phyloP scores from a whole-genome alignment of 2,329 filamentous ascomycete species.

The Ascochyta lentis region DNA sequence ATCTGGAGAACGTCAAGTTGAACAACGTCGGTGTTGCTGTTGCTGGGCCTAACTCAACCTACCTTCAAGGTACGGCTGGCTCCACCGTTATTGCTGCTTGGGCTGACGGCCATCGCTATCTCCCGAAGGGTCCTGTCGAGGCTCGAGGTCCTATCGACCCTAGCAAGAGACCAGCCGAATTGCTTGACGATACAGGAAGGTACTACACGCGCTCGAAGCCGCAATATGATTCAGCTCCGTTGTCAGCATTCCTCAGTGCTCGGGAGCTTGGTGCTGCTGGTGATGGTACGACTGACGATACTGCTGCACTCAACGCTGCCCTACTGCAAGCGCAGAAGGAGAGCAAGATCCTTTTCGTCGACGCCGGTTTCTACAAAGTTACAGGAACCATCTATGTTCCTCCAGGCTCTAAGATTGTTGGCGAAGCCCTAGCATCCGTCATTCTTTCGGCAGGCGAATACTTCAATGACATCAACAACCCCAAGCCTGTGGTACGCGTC shows the following conservation, averaged over 20 bases:
- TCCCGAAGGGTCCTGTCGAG: constrained; percentile 49
- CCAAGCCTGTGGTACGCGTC: constrained; percentile 71
- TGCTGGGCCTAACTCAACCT: constrained; percentile 29
- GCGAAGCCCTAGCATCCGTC: constrained; percentile 83
- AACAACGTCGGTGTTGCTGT: constrained; percentile 53
- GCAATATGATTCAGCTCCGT: constrained; percentile 56
- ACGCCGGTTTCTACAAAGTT: constrained; percentile 64
- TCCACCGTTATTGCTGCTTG: constrained; percentile 34
- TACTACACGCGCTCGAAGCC: constrained; percentile 61
- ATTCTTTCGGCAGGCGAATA: constrained; percentile 75
- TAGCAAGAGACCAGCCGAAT: constrained; percentile 47
- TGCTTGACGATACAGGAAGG: constrained; percentile 55
- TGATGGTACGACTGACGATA: constrained; percentile 86
- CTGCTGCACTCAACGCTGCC: constrained; percentile 75
- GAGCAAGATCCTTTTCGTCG: constrained; percentile 61
- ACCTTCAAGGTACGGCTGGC: constrained; percentile 35
- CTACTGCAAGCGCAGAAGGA: constrained; percentile 68
- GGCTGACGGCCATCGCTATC: constrained; percentile 44
- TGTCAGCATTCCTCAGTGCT: constrained; percentile 66
- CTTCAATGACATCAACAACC: constrained; percentile 57
- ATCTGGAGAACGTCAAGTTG: constrained; percentile 66
- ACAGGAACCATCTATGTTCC: constrained; percentile 62
- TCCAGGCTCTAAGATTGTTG: constrained; percentile 79
- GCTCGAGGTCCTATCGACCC: constrained; percentile 55
- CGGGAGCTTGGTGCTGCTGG: constrained; percentile 68